phyloP scores from a whole-genome alignment of 164 flowering plant species.

The Magnolia kwangsiensis region DNA sequence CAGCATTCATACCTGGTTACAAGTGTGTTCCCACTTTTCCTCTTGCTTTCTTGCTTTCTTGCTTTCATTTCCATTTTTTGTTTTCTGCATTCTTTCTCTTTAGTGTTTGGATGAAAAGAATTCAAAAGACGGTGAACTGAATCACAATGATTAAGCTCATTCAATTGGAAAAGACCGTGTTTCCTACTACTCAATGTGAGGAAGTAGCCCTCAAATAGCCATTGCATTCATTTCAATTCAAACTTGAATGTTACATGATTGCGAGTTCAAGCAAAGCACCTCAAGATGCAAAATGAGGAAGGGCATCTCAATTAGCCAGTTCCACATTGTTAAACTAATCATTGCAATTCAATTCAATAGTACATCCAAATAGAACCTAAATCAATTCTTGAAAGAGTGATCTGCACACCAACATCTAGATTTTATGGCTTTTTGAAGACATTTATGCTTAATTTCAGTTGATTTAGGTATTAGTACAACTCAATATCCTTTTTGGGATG shows the following conservation, averaged over 20 bases:
- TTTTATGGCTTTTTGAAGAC: too few relatives aligned
- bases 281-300: background rate
- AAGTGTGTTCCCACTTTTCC: conserved; percentile 1
- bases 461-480: too few relatives aligned
- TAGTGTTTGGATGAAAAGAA: background rate
- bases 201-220: background rate
- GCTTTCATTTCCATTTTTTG: background rate
- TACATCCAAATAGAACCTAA: background rate
- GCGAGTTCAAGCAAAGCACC: background rate
- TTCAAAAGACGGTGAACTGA: background rate
- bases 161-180: background rate
- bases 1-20: conserved; percentile 6
- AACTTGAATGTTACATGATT: background rate
- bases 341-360: background rate
- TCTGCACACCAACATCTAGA: too few relatives aligned
- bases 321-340: too few relatives aligned
- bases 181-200: background rate
- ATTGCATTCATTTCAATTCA: background rate
- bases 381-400: too few relatives aligned
- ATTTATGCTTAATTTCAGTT: too few relatives aligned
- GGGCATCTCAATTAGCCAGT: background rate
- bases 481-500: too few relatives aligned
- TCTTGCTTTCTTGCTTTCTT: background rate
- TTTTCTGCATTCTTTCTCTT: background rate
- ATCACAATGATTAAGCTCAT: background rate